phyloP scores from a whole-genome alignment of 2,329 filamentous ascomycete species.

The Hymenoscyphus salicellus region DNA sequence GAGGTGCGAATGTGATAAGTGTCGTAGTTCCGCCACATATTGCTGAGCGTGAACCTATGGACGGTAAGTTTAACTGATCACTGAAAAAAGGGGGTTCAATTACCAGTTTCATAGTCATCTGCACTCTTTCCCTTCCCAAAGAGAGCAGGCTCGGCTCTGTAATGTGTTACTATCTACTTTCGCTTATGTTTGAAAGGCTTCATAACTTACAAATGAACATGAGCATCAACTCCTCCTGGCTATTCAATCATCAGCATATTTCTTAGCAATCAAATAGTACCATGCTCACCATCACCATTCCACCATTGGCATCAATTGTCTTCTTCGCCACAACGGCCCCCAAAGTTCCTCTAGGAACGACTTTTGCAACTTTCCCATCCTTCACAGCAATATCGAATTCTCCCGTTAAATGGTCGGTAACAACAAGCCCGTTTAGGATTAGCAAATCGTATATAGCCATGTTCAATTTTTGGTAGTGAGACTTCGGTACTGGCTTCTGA shows the following conservation, averaged over 20 bases:
- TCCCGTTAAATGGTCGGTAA: constrained; percentile 39
- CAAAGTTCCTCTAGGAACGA: constrained; percentile 37
- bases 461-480: not conserved
- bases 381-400: constrained; percentile 44
- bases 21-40: constrained; percentile 49
- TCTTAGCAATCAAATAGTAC: not conserved
- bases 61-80: constrained; percentile 17
- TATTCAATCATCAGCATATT: constrained; percentile 12
- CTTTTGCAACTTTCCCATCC: constrained; percentile 40
- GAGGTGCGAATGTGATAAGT: constrained; percentile 47
- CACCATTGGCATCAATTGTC: constrained; percentile 42
- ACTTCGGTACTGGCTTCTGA: not conserved
- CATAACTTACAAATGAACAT: constrained; percentile 42
- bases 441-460: constrained; percentile 37
- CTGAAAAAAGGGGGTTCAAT: not conserved
- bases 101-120: constrained; percentile 32
- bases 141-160: constrained; percentile 41
- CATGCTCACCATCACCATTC: constrained; percentile 41
- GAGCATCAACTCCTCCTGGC: constrained; percentile 45
- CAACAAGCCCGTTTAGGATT: constrained; percentile 43
- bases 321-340: constrained; percentile 32
- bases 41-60: constrained; percentile 42
- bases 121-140: constrained; percentile 39
- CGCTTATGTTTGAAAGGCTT: not conserved
- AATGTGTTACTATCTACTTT: not conserved